These are phyloP conservation scores for Eucommia ulmoides DNA, from an alignment of 257 asterid species.

Conservation along the genomic window DNA sequence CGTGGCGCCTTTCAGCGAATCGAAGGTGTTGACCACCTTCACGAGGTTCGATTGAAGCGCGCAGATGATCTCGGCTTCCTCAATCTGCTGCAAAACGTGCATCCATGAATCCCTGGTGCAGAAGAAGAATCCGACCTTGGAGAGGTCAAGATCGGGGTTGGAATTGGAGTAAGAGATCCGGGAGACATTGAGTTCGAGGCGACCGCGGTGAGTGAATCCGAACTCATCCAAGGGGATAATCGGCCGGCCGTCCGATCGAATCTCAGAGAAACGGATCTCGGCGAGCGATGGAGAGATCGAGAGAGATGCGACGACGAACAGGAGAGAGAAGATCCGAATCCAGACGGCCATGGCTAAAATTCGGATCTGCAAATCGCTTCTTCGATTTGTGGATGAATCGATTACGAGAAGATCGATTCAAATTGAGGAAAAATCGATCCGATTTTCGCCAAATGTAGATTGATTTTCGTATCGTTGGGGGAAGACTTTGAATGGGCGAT, in stretches of 20 bases:
- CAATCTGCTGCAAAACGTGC: not conserved
- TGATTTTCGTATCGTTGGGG: too few relatives aligned
- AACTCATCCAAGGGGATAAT: not conserved
- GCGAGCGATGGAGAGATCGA: not conserved
- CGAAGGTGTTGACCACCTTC: not conserved
- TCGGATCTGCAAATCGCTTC: too few relatives aligned
- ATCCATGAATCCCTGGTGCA: not conserved
- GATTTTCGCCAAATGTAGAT: too few relatives aligned
- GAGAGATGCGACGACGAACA: too few relatives aligned
- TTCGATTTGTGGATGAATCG: too few relatives aligned
- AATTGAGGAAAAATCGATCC: too few relatives aligned
- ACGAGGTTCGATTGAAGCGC: not conserved
- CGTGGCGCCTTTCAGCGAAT: not conserved
- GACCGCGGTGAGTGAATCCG: slow-evolving; percentile 1
- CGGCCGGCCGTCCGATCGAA: not conserved
- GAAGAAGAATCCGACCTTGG: not conserved
- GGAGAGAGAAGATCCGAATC: too few relatives aligned
- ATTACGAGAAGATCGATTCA: too few relatives aligned
- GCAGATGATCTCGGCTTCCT: not conserved
- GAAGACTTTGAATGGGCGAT: too few relatives aligned
- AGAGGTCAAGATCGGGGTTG: not conserved
- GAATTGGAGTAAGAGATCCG: not conserved
- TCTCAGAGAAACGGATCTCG: not conserved
- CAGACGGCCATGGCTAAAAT: too few relatives aligned
- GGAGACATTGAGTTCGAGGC: not conserved